Evolutionary conservation across 768 basidiomycete genomes (phyloP).

Genomic region (Lactarius vividus): DNA sequence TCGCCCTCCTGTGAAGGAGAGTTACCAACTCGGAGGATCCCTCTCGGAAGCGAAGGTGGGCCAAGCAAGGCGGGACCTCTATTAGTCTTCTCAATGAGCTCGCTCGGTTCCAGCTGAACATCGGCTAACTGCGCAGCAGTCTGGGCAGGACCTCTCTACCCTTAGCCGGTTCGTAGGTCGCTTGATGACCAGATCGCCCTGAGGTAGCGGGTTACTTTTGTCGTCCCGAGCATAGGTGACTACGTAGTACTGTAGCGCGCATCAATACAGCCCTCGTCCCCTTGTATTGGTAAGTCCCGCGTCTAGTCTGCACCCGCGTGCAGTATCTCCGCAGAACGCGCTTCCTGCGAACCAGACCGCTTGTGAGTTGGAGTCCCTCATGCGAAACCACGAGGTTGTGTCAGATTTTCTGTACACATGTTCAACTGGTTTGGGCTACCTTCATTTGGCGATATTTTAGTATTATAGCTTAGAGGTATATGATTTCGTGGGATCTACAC

Average conservation of each 20-base stretch:
- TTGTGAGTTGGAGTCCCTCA: constrained; percentile 45
- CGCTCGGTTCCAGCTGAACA: constrained; percentile 57
- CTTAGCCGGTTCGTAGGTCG: constrained; percentile 40
- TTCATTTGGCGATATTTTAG: constrained; percentile 28
- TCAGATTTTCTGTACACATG: constrained; percentile 59
- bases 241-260: too few relatives aligned
- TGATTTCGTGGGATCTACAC: background rate
- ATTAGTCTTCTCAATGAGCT: constrained; percentile 42
- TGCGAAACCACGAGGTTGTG: constrained; percentile 54
- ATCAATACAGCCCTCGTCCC: too few relatives aligned
- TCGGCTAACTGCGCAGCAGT: constrained; percentile 46
- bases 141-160: background rate
- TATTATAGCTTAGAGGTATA: constrained; percentile 1
- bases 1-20: constrained; percentile 43
- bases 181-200: constrained; percentile 65
- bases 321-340: constrained; percentile 50
- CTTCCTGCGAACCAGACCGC: constrained; percentile 60
- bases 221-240: constrained; percentile 50
- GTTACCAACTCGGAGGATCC: constrained; percentile 48
- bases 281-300: constrained; percentile 38
- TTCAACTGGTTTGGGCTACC: constrained; percentile 77
- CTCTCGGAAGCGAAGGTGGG: constrained; percentile 54
- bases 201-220: constrained; percentile 53
- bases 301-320: constrained; percentile 58
- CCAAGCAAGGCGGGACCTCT: constrained; percentile 40